These are phyloP conservation scores for Tanacetum coccineum DNA, from an alignment of 129 eudicot genomes.

Conservation along the genomic window DNA sequence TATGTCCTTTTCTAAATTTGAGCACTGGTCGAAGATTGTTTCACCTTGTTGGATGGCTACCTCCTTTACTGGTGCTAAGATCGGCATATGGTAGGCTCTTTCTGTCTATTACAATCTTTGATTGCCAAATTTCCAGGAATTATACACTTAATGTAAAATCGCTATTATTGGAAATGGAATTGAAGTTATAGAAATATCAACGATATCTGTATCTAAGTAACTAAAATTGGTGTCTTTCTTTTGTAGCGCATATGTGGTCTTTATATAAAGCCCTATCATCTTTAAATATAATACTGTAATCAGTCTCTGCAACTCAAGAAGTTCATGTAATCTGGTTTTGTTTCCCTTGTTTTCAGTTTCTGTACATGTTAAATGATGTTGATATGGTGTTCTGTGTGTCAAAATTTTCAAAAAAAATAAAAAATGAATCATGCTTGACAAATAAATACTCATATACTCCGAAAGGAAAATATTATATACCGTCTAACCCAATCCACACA, in stretches of 20 bases:
- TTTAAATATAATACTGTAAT: background rate
- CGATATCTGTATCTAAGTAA: too few relatives aligned
- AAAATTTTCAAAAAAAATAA: background rate
- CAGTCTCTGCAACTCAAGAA: background rate
- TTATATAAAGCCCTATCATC: background rate
- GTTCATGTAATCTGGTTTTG: background rate
- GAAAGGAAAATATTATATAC: too few relatives aligned
- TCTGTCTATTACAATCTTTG: background rate
- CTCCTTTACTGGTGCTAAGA: background rate
- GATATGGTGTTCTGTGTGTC: background rate
- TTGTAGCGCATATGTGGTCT: too few relatives aligned
- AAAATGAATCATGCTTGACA: too few relatives aligned
- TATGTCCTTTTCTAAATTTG: conserved; percentile 1
- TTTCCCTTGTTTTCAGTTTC: background rate
- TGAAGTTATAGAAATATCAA: too few relatives aligned
- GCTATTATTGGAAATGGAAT: too few relatives aligned
- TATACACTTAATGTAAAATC: too few relatives aligned
- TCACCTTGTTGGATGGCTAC: background rate
- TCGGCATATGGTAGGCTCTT: background rate
- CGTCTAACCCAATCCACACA: too few relatives aligned
- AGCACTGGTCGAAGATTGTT: background rate
- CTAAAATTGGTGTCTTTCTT: too few relatives aligned
- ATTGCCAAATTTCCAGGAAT: background rate
- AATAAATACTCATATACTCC: too few relatives aligned
- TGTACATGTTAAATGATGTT: background rate